phyloP scores from a whole-genome alignment of 306 rosid species.

The Vigna radiata region DNA sequence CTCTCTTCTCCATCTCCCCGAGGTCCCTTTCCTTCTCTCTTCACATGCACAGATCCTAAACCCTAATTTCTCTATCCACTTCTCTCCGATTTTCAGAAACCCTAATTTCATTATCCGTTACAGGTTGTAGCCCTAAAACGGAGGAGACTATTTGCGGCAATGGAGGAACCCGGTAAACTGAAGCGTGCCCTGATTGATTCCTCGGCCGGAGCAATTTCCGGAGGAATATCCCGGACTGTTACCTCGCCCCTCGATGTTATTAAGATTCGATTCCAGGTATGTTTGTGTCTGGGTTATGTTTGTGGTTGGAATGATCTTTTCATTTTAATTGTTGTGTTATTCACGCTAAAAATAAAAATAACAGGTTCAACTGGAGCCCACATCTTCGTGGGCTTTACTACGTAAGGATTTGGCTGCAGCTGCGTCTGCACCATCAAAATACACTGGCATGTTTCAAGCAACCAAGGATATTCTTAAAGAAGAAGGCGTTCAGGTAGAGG shows the following conservation, averaged over 20 bases:
- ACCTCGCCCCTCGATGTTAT: constrained; percentile 97
- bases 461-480: constrained; percentile 87
- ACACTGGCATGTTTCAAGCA: constrained; percentile 93
- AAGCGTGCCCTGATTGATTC: constrained; percentile 74
- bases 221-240: constrained; percentile 84
- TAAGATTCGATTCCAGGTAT: constrained; percentile 95
- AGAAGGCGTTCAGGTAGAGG: constrained; percentile 88
- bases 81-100: neutral
- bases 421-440: constrained; percentile 61
- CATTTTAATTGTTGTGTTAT: neutral
- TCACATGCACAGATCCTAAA: neutral
- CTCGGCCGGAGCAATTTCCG: constrained; percentile 85
- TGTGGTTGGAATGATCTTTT: neutral
- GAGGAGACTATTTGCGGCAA: constrained; percentile 48
- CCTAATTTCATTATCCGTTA: constrained; percentile 19
- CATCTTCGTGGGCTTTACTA: constrained; percentile 77
- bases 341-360: constrained; percentile 55
- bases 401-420: constrained; percentile 56
- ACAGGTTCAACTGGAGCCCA: constrained; percentile 96
- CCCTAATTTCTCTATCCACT: neutral
- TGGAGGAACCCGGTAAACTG: constrained; percentile 76
- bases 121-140: constrained; percentile 48
- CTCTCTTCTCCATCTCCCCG: constrained; percentile 30
- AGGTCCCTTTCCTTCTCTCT: constrained; percentile 33
- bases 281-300: neutral